Conservation (phyloP, 257 asterid species). For the Nicotiana sylvestris region DNA sequence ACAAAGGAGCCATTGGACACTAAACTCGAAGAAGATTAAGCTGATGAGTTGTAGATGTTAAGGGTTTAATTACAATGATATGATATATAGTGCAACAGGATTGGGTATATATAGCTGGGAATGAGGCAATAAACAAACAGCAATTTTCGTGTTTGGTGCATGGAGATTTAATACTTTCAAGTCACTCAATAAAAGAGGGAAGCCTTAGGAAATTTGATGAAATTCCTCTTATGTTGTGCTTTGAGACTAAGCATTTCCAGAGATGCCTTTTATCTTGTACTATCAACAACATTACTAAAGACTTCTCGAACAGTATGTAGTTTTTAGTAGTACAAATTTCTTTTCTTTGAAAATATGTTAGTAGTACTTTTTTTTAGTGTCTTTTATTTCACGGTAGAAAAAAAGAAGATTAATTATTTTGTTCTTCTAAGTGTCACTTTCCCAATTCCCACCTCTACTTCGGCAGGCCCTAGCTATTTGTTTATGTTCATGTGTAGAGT, state of each 20-base stretch:
- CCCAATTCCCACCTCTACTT: too few relatives aligned
- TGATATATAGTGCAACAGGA: slow-evolving; percentile 20
- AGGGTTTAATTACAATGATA: neutral
- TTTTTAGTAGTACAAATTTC: neutral
- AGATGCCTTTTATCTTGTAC: slow-evolving; percentile 12
- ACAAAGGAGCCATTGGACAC: slow-evolving; percentile 20
- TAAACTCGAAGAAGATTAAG: neutral
- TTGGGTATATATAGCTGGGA: slow-evolving; percentile 27
- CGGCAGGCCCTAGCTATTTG: too few relatives aligned
- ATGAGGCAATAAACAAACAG: neutral
- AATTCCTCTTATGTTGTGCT: slow-evolving; percentile 36
- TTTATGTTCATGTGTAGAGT: too few relatives aligned
- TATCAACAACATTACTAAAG: neutral
- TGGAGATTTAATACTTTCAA: slow-evolving; percentile 42
- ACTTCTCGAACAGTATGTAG: neutral
- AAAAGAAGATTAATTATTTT: too few relatives aligned
- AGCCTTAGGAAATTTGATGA: slow-evolving; percentile 12
- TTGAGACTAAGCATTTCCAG: slow-evolving; percentile 52
- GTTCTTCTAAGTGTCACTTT: too few relatives aligned
- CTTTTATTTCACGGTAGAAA: too few relatives aligned
- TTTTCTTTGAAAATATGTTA: neutral
- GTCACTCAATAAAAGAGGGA: slow-evolving; percentile 35
- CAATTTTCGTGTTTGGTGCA: slow-evolving; percentile 22
- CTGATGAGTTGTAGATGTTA: neutral
- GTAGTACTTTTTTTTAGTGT: too few relatives aligned